phyloP scores from a whole-genome alignment of 148 eudicot genomes.

The Camellia sinensis region DNA sequence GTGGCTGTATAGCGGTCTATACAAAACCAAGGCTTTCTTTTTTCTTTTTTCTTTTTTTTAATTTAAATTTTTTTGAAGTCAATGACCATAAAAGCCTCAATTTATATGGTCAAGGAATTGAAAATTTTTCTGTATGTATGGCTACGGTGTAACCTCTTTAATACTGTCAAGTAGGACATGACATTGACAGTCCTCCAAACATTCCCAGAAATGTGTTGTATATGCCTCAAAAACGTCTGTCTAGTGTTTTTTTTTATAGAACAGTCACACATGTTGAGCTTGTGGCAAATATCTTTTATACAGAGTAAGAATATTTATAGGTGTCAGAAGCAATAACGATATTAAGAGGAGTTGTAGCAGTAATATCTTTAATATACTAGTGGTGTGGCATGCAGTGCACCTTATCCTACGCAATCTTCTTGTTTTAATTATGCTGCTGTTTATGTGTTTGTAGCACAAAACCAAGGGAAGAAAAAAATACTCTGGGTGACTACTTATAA shows the following conservation, averaged over 20 bases:
- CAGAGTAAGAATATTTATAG: no score
- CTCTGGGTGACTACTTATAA: constrained; percentile 77
- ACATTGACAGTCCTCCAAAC: not conserved
- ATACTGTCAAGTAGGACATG: not conserved
- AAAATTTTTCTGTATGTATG: not conserved
- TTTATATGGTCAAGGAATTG: not conserved
- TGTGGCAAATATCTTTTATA: no score
- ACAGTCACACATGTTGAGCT: not conserved
- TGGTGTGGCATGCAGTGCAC: not conserved
- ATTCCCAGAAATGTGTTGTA: not conserved
- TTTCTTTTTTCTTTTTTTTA: not conserved
- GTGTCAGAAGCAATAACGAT: not conserved
- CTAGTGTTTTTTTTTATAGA: not conserved
- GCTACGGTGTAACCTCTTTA: not conserved
- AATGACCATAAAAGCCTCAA: not conserved
- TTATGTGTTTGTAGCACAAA: constrained; percentile 30
- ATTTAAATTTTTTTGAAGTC: not conserved
- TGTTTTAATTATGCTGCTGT: not conserved
- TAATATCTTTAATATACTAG: not conserved
- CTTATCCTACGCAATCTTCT: not conserved
- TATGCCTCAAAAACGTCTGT: not conserved
- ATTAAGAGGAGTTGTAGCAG: not conserved
- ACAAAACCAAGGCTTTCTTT: not conserved
- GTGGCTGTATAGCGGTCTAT: not conserved
- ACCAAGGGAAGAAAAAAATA: constrained; percentile 55